Evolutionary conservation across 2,329 filamentous ascomycete species (phyloP), one percentile per base, ranked within the genome.

Genomic region (Tolypocladium nubicola): DNA sequence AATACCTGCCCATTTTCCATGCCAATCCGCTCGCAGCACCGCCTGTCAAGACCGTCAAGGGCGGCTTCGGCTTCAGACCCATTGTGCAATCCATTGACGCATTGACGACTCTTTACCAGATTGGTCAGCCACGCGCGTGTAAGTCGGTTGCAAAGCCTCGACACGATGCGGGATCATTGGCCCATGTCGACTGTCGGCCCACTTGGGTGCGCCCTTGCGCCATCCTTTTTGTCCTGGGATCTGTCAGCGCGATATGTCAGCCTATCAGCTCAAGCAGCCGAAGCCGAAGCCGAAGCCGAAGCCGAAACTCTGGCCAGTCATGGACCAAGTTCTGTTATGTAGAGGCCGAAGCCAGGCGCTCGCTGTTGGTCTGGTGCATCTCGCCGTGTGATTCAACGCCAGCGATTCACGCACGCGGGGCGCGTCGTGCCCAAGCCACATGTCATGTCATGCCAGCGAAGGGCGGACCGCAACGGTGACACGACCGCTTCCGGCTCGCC

Each of bases 261-360:
- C 49, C 43, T 16, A 47, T 47, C 43, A 47, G 23, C 45, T 19
- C 26, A 45, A 38, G 19, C 52, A 55, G 21, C 50, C 41, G 52
- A 60, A 63, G 59, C 65, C 62, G 62, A 65, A 66, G 64, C 67
- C 66, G 66, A 70, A 63, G 58, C 67, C 68, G 66, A 68, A 57
- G 33, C 59, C 59, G 58, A 58, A 40, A 21, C 55, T 45, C 41
- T 14, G n/a, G 21, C 45, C 30, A 14, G 9, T 52, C n/a, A 35
- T 19, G 1, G 16, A 35, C 30, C 5, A 9, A n/a, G 35, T 3
- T 23, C 23, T 23, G 23, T 23, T 23, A 53, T 19, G 50, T 35
- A 21, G 19, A 23, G 21, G n/a, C 43, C 26, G 33, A 38, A 26
- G 37, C 33, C 52, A 4, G 38, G 1, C 13, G 37, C 37, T 30